phyloP scores from a whole-genome alignment of 2,329 filamentous ascomycete species.

The Cytospora paraplurivora region DNA sequence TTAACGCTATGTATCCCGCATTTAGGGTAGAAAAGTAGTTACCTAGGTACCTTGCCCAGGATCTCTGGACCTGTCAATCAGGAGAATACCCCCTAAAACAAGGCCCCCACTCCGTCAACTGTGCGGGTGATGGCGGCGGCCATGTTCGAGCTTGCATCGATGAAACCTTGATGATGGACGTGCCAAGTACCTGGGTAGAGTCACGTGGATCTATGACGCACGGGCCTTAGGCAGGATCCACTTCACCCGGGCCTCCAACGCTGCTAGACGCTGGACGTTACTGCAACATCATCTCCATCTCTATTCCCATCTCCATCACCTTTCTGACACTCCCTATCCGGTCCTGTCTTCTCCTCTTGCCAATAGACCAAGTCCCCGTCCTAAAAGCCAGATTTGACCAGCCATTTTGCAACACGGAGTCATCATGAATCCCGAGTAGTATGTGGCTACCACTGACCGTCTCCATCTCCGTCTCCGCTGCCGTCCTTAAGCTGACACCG shows the following conservation, averaged over 20 bases:
- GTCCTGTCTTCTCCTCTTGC: conserved; percentile 21
- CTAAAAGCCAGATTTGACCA: conserved; percentile 7
- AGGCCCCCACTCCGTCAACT: neutral
- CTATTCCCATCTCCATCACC: conserved; percentile 27
- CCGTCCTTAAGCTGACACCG: conserved; percentile 30
- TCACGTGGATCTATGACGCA: neutral
- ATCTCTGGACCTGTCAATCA: neutral
- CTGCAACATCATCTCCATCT: conserved; percentile 28
- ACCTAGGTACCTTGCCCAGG: neutral
- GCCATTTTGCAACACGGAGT: conserved; percentile 35
- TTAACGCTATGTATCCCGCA: neutral
- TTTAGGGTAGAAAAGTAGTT: neutral
- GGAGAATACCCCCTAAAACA: neutral
- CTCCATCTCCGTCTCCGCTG: conserved; percentile 32
- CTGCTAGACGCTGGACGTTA: conserved; percentile 28
- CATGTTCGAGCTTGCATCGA: no score
- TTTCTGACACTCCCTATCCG: conserved; percentile 20
- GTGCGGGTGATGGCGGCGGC: neutral
- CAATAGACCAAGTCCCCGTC: conserved; percentile 23
- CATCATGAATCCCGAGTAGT: conserved; percentile 94
- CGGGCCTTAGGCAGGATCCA: neutral
- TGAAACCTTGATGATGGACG: no score
- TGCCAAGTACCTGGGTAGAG: neutral
- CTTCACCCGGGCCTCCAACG: conserved; percentile 11
- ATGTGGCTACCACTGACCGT: conserved; percentile 48